phyloP scores from a whole-genome alignment of 176 grass and related monocot genomes.

The Musa beccarii region DNA sequence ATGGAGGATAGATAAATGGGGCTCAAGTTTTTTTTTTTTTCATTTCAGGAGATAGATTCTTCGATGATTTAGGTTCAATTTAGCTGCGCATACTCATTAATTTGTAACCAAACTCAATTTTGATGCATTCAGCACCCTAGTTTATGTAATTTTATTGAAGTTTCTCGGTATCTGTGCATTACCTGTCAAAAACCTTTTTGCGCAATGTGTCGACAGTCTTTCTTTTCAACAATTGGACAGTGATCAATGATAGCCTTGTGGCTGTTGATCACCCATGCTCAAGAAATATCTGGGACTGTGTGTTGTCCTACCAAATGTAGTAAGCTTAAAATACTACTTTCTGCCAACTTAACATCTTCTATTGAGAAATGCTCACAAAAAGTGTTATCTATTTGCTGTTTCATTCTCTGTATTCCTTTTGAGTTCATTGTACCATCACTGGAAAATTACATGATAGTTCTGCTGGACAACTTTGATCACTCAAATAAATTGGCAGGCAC shows the following conservation, averaged over 20 bases:
- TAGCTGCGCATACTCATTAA: too few relatives aligned
- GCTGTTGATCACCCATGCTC: neutral
- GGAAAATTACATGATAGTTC: too few relatives aligned
- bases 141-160: too few relatives aligned
- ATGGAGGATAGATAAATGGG: too few relatives aligned
- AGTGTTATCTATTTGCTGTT: neutral
- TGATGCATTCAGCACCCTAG: too few relatives aligned
- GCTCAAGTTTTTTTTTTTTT: too few relatives aligned
- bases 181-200: too few relatives aligned
- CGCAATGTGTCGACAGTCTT: neutral
- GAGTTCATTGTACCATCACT: neutral
- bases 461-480: neutral
- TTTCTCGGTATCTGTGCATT: too few relatives aligned
- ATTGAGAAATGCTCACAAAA: neutral
- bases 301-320: neutral
- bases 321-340: neutral
- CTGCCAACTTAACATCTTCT: neutral
- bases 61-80: too few relatives aligned
- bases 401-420: neutral
- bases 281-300: neutral
- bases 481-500: constrained; percentile 41
- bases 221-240: neutral
- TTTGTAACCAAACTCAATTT: too few relatives aligned
- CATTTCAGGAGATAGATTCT: too few relatives aligned
- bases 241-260: neutral